Conservation (phyloP, 2,329 filamentous ascomycete genomes). For the Colletotrichum godetiae region DNA sequence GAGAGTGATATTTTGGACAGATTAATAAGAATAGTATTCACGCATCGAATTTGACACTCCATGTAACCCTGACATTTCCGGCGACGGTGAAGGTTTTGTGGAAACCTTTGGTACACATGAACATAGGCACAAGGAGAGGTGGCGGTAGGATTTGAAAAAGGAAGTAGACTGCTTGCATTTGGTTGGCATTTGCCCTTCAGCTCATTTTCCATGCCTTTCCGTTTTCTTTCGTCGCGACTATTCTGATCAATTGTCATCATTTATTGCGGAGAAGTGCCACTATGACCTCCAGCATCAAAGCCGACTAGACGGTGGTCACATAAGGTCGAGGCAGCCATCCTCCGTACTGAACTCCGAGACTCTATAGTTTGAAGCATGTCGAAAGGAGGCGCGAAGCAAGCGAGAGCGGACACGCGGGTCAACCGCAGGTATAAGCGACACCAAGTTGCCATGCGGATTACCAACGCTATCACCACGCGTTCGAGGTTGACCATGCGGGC, state of each 20-base stretch:
- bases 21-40: constrained; percentile 74
- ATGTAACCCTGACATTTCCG: constrained; percentile 75
- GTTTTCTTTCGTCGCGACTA: constrained; percentile 23
- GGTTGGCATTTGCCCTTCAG: constrained; percentile 36
- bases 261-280: constrained; percentile 34
- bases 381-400: too few species aligned
- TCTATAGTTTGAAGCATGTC: too few species aligned
- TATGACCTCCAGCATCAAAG: constrained; percentile 36
- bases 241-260: constrained; percentile 29
- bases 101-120: constrained; percentile 55
- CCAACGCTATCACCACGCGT: too few species aligned
- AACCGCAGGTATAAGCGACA: too few species aligned
- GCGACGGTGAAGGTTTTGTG: constrained; percentile 55
- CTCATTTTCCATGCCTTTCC: constrained; percentile 11
- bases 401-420: too few species aligned
- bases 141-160: constrained; percentile 44
- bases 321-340: too few species aligned
- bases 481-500: too few species aligned
- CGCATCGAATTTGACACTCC: constrained; percentile 70
- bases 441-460: too few species aligned
- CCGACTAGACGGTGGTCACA: constrained; percentile 35
- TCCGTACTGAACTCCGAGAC: too few species aligned
- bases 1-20: constrained; percentile 76
- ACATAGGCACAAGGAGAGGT: constrained; percentile 44
- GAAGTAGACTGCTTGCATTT: constrained; percentile 38